Conservation (phyloP, 2,329 filamentous ascomycete species). For the Madurella mycetomatis region DNA sequence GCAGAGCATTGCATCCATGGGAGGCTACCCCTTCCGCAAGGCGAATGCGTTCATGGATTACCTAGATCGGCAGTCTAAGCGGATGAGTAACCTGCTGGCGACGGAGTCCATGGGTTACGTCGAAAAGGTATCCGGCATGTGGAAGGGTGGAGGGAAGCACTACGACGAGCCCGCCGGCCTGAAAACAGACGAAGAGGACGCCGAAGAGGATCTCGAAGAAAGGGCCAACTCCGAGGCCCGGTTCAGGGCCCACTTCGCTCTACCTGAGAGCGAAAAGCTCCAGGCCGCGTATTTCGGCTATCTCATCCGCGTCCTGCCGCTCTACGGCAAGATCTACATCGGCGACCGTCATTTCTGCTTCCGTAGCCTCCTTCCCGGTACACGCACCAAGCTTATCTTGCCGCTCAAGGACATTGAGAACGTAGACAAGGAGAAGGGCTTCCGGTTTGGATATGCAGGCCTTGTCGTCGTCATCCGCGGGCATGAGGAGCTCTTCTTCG, state of each 20-base stretch:
- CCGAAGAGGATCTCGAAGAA: conserved; percentile 54
- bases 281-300: conserved; percentile 90
- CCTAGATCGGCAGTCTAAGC: conserved; percentile 70
- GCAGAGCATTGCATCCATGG: conserved; percentile 54
- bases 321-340: conserved; percentile 96
- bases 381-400: conserved; percentile 85
- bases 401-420: conserved; percentile 90
- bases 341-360: conserved; percentile 87
- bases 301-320: conserved; percentile 79
- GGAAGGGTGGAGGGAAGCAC: conserved; percentile 85
- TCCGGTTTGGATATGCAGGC: conserved; percentile 84
- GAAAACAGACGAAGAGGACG: conserved; percentile 50
- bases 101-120: conserved; percentile 95
- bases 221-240: conserved; percentile 66
- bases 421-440: conserved; percentile 90
- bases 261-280: conserved; percentile 78
- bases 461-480: conserved; percentile 89
- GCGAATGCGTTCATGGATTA: conserved; percentile 81
- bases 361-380: conserved; percentile 82
- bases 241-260: conserved; percentile 84
- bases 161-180: conserved; percentile 63
- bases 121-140: conserved; percentile 96
- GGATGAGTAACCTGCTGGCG: conserved; percentile 76
- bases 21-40: conserved; percentile 75
- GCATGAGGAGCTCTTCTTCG: conserved; percentile 94